Conservation (phyloP, 495 filamentous ascomycete species). For the Margaritispora aquatica region DNA sequence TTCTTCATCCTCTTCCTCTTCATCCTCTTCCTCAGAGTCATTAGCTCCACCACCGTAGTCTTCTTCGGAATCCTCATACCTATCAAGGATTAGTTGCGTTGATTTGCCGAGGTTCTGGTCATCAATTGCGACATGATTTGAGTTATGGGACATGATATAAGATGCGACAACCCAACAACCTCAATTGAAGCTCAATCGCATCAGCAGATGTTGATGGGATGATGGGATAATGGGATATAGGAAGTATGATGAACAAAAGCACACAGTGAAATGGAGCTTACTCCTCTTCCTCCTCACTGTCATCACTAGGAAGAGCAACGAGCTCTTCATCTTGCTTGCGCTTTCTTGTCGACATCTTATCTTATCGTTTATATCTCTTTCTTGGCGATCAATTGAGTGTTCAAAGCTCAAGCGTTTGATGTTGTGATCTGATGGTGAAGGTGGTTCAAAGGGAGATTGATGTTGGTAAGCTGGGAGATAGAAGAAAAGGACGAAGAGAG, state of each 20-base stretch:
- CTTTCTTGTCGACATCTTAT: conserved; percentile 28
- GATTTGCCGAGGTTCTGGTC: neutral
- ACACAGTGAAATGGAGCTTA: conserved; percentile 15
- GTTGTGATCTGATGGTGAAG: neutral
- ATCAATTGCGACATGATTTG: neutral
- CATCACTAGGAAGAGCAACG: conserved; percentile 26
- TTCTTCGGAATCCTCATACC: conserved; percentile 27
- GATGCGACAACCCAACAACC: neutral
- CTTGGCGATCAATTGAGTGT: neutral
- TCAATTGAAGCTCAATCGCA: neutral
- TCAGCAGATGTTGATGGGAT: neutral
- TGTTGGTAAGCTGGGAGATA: neutral
- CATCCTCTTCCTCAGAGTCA: conserved; percentile 16
- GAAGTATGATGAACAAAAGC: too few relatives aligned
- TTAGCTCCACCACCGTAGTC: conserved; percentile 19
- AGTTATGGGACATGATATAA: neutral
- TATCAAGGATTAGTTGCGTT: neutral
- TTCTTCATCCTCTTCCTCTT: conserved; percentile 20
- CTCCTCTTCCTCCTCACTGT: conserved; percentile 30
- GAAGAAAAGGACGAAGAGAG: neutral
- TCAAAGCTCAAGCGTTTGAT: neutral
- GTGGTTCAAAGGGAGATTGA: neutral
- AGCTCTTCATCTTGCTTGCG: conserved; percentile 31
- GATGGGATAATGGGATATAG: neutral
- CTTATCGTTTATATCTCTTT: neutral